Evolutionary conservation across 1,284 basidiomycete genomes (phyloP).

Genomic region (Phlebopus sp.): DNA sequence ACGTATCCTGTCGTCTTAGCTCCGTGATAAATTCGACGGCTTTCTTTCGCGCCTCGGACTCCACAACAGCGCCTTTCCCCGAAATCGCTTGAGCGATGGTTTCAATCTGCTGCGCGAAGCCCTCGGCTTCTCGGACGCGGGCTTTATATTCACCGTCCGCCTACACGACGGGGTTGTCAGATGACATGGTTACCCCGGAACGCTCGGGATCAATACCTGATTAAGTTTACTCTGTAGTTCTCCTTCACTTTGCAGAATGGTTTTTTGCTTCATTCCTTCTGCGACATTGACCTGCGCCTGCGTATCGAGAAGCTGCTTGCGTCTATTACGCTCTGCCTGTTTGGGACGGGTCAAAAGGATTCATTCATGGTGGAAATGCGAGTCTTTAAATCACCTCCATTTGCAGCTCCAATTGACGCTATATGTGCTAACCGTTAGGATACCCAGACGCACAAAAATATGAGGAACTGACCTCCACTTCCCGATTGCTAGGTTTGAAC

Average conservation of each 20-base stretch:
- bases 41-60: slow-evolving; percentile 33
- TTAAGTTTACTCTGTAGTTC: slow-evolving; percentile 43
- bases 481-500: slow-evolving; percentile 50
- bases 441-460: slow-evolving; percentile 2
- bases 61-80: slow-evolving; percentile 12
- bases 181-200: neutral
- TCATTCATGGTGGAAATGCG: neutral
- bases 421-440: neutral
- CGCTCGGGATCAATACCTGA: slow-evolving; percentile 34
- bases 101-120: slow-evolving; percentile 21
- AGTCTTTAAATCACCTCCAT: slow-evolving; percentile 39
- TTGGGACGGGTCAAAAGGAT: neutral
- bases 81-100: slow-evolving; percentile 22
- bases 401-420: slow-evolving; percentile 53
- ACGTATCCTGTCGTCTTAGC: slow-evolving; percentile 46
- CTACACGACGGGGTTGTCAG: neutral
- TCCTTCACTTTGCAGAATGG: slow-evolving; percentile 52
- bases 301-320: slow-evolving; percentile 55
- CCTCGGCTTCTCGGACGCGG: slow-evolving; percentile 18
- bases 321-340: slow-evolving; percentile 43
- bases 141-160: slow-evolving; percentile 9
- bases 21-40: slow-evolving; percentile 45
- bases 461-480: slow-evolving; percentile 41
- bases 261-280: slow-evolving; percentile 51
- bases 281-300: slow-evolving; percentile 54